Evolutionary conservation across 164 flowering plant species (phyloP), one percentile per base, ranked within the genome.

Genomic region (Vitis cinerea): DNA sequence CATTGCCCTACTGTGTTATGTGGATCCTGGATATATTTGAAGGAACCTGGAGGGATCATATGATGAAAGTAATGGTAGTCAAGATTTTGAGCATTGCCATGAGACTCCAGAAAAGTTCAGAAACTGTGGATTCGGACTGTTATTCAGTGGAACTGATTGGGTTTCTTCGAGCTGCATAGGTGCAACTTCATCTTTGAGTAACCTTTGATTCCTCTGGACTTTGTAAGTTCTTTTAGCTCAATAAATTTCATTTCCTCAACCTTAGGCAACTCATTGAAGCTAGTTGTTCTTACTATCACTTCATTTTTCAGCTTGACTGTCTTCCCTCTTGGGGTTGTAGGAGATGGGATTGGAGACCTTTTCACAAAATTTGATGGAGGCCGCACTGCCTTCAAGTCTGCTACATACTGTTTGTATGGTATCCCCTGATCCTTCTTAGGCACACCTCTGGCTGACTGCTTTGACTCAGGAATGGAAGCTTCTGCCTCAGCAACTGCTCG

Each of bases 171-270:
- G 56, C n/a, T 77, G 76, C 51, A 66, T 14, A 3, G 90, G 44
- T n/a, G 62, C 61, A 72, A 78, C 85, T 52, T 86, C 91, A 16
- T 85, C 89, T 64, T 80, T 83, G 74, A 88, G 81, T 87, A 90
- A 17, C 91, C 92, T 67, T 73, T 88, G 10, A 88, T 54, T 64
- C 91, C 91, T 74, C 81, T 82, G 1, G 86, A 82, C 69, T 83
- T 88, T 13, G 92, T 91, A 11, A 87, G 75, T 69, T 82, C 85
- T 80, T 84, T 85, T 10, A 88, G 81, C 69, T 84, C 86, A 8
- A 75, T 12, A 61, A 90, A 81, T 77, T 87, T 88, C 91, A 90
- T 75, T 11, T 62, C 70, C 52, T 75, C 86, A 11, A 85, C 13
- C 56, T 66, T 17, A 17, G 17, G 17, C 17, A 17, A 17, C 17